Conservation (phyloP, 768 basidiomycete genomes). For the Hypsizygus marmoreus region DNA sequence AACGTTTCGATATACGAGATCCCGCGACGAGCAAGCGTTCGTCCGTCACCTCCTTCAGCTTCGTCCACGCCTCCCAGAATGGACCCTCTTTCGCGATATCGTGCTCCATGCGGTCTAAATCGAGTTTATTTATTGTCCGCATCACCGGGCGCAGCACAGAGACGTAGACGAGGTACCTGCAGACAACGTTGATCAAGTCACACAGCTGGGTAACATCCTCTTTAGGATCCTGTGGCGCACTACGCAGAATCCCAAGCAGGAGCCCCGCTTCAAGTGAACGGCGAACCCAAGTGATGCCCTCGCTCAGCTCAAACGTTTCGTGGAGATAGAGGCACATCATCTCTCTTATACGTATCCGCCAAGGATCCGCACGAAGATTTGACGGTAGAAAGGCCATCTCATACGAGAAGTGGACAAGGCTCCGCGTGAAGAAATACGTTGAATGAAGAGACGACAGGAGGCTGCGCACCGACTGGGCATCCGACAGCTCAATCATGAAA, state of each 20-base stretch:
- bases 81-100: background rate
- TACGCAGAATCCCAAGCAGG: background rate
- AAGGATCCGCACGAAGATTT: background rate
- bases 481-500: background rate
- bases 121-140: background rate
- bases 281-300: constrained; percentile 2
- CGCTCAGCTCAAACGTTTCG: background rate
- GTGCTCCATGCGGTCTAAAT: background rate
- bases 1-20: background rate
- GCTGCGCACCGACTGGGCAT: background rate
- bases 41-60: background rate
- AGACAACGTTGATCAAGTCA: background rate
- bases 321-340: background rate
- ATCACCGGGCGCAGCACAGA: background rate
- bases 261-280: background rate
- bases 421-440: background rate
- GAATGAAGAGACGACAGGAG: background rate
- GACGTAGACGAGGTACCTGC: background rate
- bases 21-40: background rate
- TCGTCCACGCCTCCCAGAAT: background rate
- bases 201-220: background rate
- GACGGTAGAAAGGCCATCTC: background rate
- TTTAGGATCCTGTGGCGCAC: background rate
- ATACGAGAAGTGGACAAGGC: background rate
- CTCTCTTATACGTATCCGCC: background rate